These are phyloP conservation scores for Colletotrichum spaethianum DNA, from an alignment of 2,329 filamentous ascomycete genomes.

Conservation along the genomic window DNA sequence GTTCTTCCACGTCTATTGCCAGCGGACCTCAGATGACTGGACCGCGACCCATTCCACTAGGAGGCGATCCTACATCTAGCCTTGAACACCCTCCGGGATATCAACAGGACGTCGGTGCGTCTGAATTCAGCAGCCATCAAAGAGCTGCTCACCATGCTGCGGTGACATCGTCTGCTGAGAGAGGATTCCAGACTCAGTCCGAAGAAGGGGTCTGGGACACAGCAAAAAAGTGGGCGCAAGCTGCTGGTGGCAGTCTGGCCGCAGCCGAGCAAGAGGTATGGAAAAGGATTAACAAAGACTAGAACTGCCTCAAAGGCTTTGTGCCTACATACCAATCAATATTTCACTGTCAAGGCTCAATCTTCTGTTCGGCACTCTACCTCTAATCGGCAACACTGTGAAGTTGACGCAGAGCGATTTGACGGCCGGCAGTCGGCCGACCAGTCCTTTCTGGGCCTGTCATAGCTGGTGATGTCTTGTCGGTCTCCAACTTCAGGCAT, in stretches of 20 bases:
- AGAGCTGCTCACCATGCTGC: conserved; percentile 56
- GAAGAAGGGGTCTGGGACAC: conserved; percentile 67
- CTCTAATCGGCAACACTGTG: neutral
- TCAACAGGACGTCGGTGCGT: conserved; percentile 68
- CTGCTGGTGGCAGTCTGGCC: conserved; percentile 70
- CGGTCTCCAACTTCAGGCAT: conserved; percentile 23
- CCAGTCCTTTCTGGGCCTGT: neutral
- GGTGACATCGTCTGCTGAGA: conserved; percentile 48
- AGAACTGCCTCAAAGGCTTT: conserved; percentile 41
- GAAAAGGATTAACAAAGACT: conserved; percentile 74
- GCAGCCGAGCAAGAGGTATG: conserved; percentile 74
- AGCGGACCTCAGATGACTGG: conserved; percentile 47
- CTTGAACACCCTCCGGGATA: conserved; percentile 69
- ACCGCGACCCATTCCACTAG: conserved; percentile 46
- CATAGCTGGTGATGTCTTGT: conserved; percentile 13
- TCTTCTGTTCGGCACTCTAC: neutral
- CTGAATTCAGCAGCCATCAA: conserved; percentile 65
- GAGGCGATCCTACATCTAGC: conserved; percentile 46
- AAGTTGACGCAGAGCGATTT: neutral
- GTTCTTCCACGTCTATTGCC: conserved; percentile 60
- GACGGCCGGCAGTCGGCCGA: neutral
- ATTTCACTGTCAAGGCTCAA: neutral
- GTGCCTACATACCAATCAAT: conserved; percentile 8
- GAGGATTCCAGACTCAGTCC: conserved; percentile 44
- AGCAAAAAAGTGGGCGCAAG: conserved; percentile 71